phyloP scores from a whole-genome alignment of 2,329 filamentous ascomycete species.

The Sodiomyces alkalinus region DNA sequence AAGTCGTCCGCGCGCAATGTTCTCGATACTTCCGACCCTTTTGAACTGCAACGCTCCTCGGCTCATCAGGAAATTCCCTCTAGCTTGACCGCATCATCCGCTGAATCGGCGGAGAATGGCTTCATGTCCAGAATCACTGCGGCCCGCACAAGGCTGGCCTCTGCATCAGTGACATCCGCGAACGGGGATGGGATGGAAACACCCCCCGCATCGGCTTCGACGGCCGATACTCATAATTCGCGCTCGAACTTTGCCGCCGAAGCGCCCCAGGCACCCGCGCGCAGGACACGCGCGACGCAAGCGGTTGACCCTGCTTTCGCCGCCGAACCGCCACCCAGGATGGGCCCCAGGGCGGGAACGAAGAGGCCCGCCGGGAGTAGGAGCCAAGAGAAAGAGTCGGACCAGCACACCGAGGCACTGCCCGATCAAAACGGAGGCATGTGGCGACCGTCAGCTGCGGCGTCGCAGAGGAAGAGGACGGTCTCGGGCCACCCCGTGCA shows the following conservation, averaged over 20 bases:
- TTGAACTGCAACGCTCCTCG: conserved; percentile 28
- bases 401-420: conserved; percentile 20
- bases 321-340: conserved; percentile 44
- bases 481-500: conserved; percentile 68
- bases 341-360: conserved; percentile 39
- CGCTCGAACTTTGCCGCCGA: conserved; percentile 21
- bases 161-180: conserved; percentile 16
- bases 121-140: conserved; percentile 41
- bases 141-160: conserved; percentile 29
- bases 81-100: too few relatives aligned
- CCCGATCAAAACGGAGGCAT: conserved; percentile 23
- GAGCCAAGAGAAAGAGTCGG: conserved; percentile 20
- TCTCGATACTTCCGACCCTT: conserved; percentile 30
- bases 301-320: conserved; percentile 31
- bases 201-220: conserved; percentile 33
- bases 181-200: conserved; percentile 46
- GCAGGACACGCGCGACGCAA: conserved; percentile 33
- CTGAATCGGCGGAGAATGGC: conserved; percentile 32
- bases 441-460: conserved; percentile 26
- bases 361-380: conserved; percentile 24
- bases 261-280: conserved; percentile 33
- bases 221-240: conserved; percentile 18
- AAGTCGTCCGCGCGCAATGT: conserved; percentile 23
- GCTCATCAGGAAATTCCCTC: conserved; percentile 25
- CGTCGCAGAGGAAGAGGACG: conserved; percentile 67